Evolutionary conservation across 2,329 filamentous ascomycete species (phyloP).

Genomic region (Cytospora chrysosperma): DNA sequence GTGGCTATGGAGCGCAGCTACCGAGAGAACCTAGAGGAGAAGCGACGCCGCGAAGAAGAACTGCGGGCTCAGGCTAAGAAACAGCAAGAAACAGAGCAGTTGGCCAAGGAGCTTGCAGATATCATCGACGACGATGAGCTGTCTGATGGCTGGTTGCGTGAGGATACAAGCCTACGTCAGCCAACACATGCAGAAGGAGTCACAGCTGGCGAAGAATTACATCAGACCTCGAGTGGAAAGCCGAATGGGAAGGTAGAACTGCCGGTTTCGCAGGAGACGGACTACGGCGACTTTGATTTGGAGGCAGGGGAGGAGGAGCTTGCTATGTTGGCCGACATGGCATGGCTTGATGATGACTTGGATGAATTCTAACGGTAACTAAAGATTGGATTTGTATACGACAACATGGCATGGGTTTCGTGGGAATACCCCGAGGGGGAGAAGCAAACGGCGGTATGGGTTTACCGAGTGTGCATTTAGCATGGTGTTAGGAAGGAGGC

Average conservation of each 20-base stretch:
- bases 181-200: neutral
- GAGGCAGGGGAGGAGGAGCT: constrained; percentile 7
- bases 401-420: neutral
- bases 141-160: neutral
- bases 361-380: constrained; percentile 7
- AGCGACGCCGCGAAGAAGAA: constrained; percentile 20
- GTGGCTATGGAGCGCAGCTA: constrained; percentile 33
- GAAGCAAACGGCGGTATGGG: neutral
- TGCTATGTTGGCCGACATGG: constrained; percentile 8
- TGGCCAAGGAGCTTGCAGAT: neutral
- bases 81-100: neutral
- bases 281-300: constrained; percentile 31
- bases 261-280: constrained; percentile 32
- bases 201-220: neutral
- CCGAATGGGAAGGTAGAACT: neutral
- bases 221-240: neutral
- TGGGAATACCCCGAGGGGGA: neutral
- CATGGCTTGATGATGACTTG: constrained; percentile 17
- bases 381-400: neutral
- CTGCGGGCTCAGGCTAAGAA: neutral
- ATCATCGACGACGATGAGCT: neutral
- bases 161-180: neutral
- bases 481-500: neutral
- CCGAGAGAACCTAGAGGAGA: constrained; percentile 30
- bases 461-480: neutral